Evolutionary conservation across 352 stramenopile genomes (phyloP).

Genomic region (Phytophthora lateralis): DNA sequence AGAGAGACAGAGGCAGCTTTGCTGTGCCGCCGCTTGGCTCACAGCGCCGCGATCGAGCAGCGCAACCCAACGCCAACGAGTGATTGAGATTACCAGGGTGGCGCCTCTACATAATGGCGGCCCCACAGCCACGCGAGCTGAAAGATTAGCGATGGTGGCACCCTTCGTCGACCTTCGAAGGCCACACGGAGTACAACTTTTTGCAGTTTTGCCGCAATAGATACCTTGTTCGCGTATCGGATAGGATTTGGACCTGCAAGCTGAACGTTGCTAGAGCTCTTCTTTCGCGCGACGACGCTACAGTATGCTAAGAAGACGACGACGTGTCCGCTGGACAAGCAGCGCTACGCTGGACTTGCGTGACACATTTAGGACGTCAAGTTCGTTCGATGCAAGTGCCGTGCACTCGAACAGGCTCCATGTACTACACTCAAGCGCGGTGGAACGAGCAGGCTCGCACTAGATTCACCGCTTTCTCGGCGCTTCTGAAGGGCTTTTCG

Average conservation of each 20-base stretch:
- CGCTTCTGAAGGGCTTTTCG: conserved; percentile 1
- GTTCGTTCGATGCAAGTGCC: not conserved
- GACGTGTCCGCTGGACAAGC: not conserved
- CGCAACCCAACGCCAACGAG: conserved; percentile 26
- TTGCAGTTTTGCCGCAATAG: not conserved
- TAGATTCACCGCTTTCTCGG: not conserved
- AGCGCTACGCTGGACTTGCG: conserved; percentile 29
- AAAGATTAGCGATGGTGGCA: conserved; percentile 11
- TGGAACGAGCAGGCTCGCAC: conserved; percentile 19
- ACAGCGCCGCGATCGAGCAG: conserved; percentile 25
- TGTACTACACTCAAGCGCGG: conserved; percentile 13
- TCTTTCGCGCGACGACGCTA: conserved; percentile 30
- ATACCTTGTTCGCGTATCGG: conserved; percentile 16
- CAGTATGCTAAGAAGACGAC: not conserved
- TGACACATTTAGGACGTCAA: conserved; percentile 11
- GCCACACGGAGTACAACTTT: conserved; percentile 3
- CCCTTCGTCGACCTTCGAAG: not conserved
- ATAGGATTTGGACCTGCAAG: conserved; percentile 16
- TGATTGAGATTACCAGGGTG: conserved; percentile 31
- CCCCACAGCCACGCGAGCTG: conserved; percentile 1
- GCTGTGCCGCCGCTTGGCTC: conserved; percentile 32
- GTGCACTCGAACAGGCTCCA: conserved; percentile 12
- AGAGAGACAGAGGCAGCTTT: conserved; percentile 31
- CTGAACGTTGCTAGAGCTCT: not conserved
- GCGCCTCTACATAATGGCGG: conserved; percentile 31